Conservation (phyloP, 768 basidiomycete species). For the Pholiota microspora region DNA sequence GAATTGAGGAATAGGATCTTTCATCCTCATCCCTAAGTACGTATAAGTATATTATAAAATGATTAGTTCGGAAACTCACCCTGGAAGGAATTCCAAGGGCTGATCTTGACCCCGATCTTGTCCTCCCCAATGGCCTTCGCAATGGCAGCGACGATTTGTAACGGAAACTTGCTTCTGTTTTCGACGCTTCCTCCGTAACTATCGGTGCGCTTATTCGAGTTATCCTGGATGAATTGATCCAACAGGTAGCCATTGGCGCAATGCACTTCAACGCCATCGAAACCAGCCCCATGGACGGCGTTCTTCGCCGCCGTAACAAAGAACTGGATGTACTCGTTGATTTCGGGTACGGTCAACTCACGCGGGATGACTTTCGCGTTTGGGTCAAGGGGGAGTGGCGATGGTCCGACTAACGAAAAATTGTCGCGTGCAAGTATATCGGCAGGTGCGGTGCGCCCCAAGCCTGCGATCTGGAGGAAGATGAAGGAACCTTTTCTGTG, state of each 20-base stretch:
- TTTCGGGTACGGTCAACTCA: slow-evolving; percentile 44
- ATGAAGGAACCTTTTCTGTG: neutral
- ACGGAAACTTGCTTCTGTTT: slow-evolving; percentile 53
- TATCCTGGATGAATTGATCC: slow-evolving; percentile 63
- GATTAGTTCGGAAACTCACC: slow-evolving; percentile 15
- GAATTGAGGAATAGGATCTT: slow-evolving; percentile 56
- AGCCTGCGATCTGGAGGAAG: neutral
- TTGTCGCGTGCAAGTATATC: neutral
- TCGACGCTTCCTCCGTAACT: slow-evolving; percentile 68
- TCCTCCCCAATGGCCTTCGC: slow-evolving; percentile 51
- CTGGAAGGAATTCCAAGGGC: slow-evolving; percentile 50
- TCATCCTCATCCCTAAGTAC: slow-evolving; percentile 41
- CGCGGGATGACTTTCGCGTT: slow-evolving; percentile 26
- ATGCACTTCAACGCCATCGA: slow-evolving; percentile 61
- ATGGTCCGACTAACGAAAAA: neutral
- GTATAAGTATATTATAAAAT: neutral
- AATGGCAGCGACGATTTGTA: slow-evolving; percentile 55
- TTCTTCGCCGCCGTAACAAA: slow-evolving; percentile 56
- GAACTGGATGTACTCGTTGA: slow-evolving; percentile 46
- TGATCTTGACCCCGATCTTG: slow-evolving; percentile 51
- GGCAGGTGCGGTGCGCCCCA: neutral
- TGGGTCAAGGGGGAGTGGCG: neutral
- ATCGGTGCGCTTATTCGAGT: slow-evolving; percentile 58
- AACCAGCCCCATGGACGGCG: slow-evolving; percentile 58
- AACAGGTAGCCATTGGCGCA: slow-evolving; percentile 45